These are phyloP conservation scores for Schizosaccharomyces octosporus DNA, from an alignment of 805 yeast genomes.

Conservation along the genomic window DNA sequence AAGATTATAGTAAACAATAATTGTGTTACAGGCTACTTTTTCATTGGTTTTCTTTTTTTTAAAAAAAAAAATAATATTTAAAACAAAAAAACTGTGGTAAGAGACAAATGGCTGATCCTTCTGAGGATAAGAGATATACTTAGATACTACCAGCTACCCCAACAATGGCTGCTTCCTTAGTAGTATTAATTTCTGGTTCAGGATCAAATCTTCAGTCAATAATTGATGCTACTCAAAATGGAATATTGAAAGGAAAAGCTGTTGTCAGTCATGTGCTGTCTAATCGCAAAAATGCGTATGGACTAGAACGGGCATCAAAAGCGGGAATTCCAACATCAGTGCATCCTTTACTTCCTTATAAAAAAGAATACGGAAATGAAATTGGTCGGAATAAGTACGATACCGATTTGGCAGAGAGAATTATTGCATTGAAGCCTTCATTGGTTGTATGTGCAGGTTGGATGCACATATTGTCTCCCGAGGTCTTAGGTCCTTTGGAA, in stretches of 20 bases:
- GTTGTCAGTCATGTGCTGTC: conserved; percentile 59
- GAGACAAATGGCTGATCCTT: neutral
- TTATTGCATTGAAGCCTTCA: conserved; percentile 46
- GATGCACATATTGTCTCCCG: conserved; percentile 75
- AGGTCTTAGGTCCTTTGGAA: conserved; percentile 42
- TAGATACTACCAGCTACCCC: neutral
- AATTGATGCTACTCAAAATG: conserved; percentile 25
- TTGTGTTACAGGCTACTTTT: no score
- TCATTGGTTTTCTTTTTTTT: no score
- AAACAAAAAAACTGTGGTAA: no score
- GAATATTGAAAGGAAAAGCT: conserved; percentile 13
- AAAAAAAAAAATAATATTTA: no score
- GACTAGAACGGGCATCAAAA: conserved; percentile 51
- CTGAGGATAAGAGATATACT: neutral
- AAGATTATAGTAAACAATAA: no score
- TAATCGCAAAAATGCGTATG: conserved; percentile 67
- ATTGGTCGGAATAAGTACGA: conserved; percentile 53
- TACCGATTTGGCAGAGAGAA: conserved; percentile 44
- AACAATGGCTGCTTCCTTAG: conserved; percentile 11
- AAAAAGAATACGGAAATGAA: conserved; percentile 41
- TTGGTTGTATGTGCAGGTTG: conserved; percentile 94
- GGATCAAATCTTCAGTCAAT: conserved; percentile 93
- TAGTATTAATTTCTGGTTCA: conserved; percentile 78
- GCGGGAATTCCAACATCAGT: conserved; percentile 43
- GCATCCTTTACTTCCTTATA: conserved; percentile 45